Base-by-base conservation (phyloP, 495 filamentous ascomycete species). In the Penicillium samsonianum region DNA sequence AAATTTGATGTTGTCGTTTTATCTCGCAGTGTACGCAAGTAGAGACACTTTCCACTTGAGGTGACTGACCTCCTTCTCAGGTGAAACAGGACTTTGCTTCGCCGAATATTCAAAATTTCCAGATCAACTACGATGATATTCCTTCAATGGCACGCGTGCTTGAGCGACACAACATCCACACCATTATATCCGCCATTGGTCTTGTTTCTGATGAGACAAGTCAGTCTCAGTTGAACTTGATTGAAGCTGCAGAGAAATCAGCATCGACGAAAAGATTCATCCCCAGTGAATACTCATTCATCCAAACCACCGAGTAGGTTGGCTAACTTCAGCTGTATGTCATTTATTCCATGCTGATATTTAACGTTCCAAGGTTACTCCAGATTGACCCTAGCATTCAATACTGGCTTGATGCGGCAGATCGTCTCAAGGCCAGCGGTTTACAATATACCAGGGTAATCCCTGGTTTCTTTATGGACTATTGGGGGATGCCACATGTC, bases 391-490 rank as follows among this genome's bases (percentile, higher is more conserved):
- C 73, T 1, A 72, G 67, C 38, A 75, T 73, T 23, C 53, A 73
- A 49, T 69, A 58, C 49, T 73, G 68, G 63, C 64, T 76, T 1
- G 65, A 67, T 41, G 72, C 73, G 4, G 72, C 64, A 1, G 33
- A 66, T n/a, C 46, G 61, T 14, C 59, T 76, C 5, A 58, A 68
- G 31, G 30, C 58, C 1, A 54, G 64, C 11, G 53, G 61, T 22
- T 73, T 84, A 17, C 68, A 82, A 55, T 81, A 67, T 44, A 85
- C 82, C 28, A 63, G 69, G 5, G 70, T 84, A 31, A 67, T 73
- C 37, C 78, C 73, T 25, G 83, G 80, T 3, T 78, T 74, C 62
- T 83, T 84, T 58, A 75, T 83, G 67, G 80, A 86, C 60, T 83
- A 82, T 62, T 84, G 69, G 65, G 78, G 75, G 30, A 73, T 80